A percentile compares a stretch with the other conserved stretches of the same genome.
phyloP scores from a whole-genome alignment of 1,139 yeast species.

The Eremothecium gossypii region DNA sequence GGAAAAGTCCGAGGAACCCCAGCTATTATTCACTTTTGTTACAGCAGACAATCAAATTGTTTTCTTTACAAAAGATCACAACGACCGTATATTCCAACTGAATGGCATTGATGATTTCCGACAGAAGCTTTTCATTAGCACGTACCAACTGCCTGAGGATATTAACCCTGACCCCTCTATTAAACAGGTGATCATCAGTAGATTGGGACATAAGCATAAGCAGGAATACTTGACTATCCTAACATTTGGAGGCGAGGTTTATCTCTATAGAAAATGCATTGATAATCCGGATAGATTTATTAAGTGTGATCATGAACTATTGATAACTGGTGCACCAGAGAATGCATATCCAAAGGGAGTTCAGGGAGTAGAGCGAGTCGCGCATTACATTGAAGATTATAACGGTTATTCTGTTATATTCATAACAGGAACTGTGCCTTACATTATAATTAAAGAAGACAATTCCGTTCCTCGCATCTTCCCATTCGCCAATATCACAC shows the following conservation, averaged over 20 bases:
- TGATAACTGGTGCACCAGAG: constrained; percentile 66
- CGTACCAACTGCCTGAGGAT: constrained; percentile 50
- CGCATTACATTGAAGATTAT: constrained; percentile 51
- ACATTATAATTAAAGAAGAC: constrained; percentile 53
- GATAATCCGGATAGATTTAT: constrained; percentile 38
- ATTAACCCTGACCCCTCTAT: constrained; percentile 64
- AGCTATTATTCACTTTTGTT: constrained; percentile 52
- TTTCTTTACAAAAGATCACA: constrained; percentile 54
- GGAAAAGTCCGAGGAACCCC: constrained; percentile 30
- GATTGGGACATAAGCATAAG: constrained; percentile 48
- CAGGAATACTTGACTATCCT: constrained; percentile 60
- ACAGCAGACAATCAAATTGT: constrained; percentile 71
- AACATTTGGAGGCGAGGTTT: constrained; percentile 73
- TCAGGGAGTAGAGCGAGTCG: constrained; percentile 50
- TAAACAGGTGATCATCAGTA: constrained; percentile 58
- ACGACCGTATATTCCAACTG: constrained; percentile 57
- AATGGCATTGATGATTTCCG: constrained; percentile 50
- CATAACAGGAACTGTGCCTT: constrained; percentile 70
- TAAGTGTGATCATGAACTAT: constrained; percentile 38
- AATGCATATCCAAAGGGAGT: constrained; percentile 66
- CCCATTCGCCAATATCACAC: constrained; percentile 56
- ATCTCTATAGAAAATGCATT: constrained; percentile 51
- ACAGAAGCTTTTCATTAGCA: constrained; percentile 43
- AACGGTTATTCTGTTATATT: constrained; percentile 55
- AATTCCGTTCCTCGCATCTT: constrained; percentile 60